Evolutionary conservation across 192 early-diverging fungal genomes (phyloP).

Genomic region (Funneliformis geosporum): DNA sequence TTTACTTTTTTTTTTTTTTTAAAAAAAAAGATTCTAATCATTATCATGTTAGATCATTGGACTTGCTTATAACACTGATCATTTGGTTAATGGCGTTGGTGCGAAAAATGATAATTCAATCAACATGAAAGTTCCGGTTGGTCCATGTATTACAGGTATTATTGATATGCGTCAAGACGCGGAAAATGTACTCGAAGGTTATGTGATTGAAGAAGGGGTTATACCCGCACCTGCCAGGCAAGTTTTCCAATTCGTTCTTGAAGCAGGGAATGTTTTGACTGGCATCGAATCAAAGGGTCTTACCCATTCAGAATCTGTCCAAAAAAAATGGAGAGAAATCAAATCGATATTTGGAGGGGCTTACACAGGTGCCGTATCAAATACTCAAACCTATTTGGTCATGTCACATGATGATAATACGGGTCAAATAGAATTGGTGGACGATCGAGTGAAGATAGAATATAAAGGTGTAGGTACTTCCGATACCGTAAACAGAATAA

Average conservation of each 20-base stretch:
- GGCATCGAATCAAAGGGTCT: constrained; percentile 31
- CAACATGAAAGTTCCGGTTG: constrained; percentile 33
- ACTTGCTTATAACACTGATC: constrained; percentile 21
- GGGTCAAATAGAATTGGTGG: constrained; percentile 39
- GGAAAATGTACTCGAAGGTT: constrained; percentile 46
- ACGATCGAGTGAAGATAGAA: constrained; percentile 41
- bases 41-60: constrained; percentile 27
- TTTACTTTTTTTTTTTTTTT: too few species aligned
- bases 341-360: constrained; percentile 29
- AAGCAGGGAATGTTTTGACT: constrained; percentile 23
- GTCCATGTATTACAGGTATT: constrained; percentile 49
- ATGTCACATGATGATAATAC: constrained; percentile 53
- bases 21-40: not conserved
- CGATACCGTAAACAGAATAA: constrained; percentile 36
- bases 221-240: constrained; percentile 36
- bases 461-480: constrained; percentile 41
- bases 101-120: constrained; percentile 39
- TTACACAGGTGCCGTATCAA: constrained; percentile 42
- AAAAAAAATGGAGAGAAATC: constrained; percentile 36
- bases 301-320: constrained; percentile 33
- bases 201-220: constrained; percentile 49
- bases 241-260: constrained; percentile 28
- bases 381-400: constrained; percentile 50
- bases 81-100: constrained; percentile 34
- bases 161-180: constrained; percentile 44